phyloP scores from a whole-genome alignment of 2,329 filamentous ascomycete species.

The Fusarium penzigii region DNA sequence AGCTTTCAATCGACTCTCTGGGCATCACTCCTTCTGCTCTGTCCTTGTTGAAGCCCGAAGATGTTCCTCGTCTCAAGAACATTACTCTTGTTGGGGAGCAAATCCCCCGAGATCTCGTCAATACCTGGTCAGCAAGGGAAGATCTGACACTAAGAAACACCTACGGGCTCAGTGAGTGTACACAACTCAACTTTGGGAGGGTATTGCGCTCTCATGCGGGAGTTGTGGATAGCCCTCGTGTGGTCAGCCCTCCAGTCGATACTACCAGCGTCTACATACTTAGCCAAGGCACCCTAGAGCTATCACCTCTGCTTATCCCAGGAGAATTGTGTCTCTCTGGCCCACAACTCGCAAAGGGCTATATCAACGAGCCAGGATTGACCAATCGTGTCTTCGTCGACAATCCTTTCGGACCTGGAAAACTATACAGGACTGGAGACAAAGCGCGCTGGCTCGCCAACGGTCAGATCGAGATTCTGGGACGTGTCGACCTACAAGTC shows the following conservation, averaged over 20 bases:
- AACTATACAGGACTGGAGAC: slow-evolving; percentile 22
- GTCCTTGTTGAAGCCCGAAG: slow-evolving; percentile 3
- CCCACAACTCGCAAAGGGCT: slow-evolving; percentile 18
- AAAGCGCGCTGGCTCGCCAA: slow-evolving; percentile 13
- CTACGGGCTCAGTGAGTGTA: slow-evolving; percentile 23
- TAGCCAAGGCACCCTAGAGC: neutral
- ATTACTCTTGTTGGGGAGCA: slow-evolving; percentile 18
- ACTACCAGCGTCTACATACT: slow-evolving; percentile 13
- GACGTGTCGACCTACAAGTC: slow-evolving; percentile 25
- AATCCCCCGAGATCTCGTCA: slow-evolving; percentile 9
- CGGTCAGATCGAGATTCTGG: slow-evolving; percentile 20
- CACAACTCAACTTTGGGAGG: slow-evolving; percentile 18
- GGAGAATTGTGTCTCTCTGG: slow-evolving; percentile 24
- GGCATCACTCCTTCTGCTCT: slow-evolving; percentile 23
- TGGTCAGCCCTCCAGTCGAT: slow-evolving; percentile 3
- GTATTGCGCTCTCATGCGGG: neutral
- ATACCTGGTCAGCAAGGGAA: slow-evolving; percentile 4
- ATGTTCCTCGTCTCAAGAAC: slow-evolving; percentile 9
- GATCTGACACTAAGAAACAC: slow-evolving; percentile 6
- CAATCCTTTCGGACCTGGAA: slow-evolving; percentile 16
- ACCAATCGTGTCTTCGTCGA: slow-evolving; percentile 8
- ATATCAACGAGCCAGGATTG: slow-evolving; percentile 13
- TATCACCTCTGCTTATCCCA: slow-evolving; percentile 8
- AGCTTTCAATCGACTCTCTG: slow-evolving; percentile 13
- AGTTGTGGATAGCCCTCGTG: neutral